Percentiles rank a stretch among this genome's conserved stretches.
These are phyloP conservation scores for Stagonosporopsis chrysanthemi DNA, from an alignment of 2,329 filamentous ascomycete species.

Conservation along the genomic window DNA sequence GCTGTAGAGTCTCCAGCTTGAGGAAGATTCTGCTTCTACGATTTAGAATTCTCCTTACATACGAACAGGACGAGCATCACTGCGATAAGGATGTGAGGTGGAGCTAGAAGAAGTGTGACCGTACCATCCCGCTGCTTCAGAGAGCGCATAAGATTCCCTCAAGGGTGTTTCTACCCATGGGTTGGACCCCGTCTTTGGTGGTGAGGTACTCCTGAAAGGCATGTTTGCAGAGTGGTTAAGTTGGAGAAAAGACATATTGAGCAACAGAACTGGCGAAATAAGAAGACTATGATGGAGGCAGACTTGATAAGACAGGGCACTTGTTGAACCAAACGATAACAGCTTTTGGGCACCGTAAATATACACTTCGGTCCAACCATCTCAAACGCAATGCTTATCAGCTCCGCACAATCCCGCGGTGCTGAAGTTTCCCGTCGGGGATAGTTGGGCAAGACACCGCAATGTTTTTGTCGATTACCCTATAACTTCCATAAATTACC, in stretches of 20 bases:
- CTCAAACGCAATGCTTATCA: slow-evolving; percentile 30
- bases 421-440: slow-evolving; percentile 19
- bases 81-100: neutral
- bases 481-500: slow-evolving; percentile 45
- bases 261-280: slow-evolving; percentile 1
- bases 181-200: slow-evolving; percentile 35
- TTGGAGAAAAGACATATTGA: slow-evolving; percentile 15
- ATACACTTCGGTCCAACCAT: slow-evolving; percentile 5
- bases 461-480: slow-evolving; percentile 44
- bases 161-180: slow-evolving; percentile 77
- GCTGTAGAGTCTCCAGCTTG: slow-evolving; percentile 86
- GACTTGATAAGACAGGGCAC: slow-evolving; percentile 8
- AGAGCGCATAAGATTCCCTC: slow-evolving; percentile 71
- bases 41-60: slow-evolving; percentile 47
- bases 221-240: slow-evolving; percentile 23
- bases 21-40: slow-evolving; percentile 74
- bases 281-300: neutral
- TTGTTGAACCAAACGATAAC: slow-evolving; percentile 12
- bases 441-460: slow-evolving; percentile 19
- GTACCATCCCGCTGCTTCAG: slow-evolving; percentile 75
- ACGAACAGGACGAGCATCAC: neutral
- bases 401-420: slow-evolving; percentile 32
- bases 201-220: slow-evolving; percentile 33
- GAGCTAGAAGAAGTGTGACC: slow-evolving; percentile 43
- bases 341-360: slow-evolving; percentile 6